phyloP scores from a whole-genome alignment of 306 rosid genomes.

The Lotus japonicus region DNA sequence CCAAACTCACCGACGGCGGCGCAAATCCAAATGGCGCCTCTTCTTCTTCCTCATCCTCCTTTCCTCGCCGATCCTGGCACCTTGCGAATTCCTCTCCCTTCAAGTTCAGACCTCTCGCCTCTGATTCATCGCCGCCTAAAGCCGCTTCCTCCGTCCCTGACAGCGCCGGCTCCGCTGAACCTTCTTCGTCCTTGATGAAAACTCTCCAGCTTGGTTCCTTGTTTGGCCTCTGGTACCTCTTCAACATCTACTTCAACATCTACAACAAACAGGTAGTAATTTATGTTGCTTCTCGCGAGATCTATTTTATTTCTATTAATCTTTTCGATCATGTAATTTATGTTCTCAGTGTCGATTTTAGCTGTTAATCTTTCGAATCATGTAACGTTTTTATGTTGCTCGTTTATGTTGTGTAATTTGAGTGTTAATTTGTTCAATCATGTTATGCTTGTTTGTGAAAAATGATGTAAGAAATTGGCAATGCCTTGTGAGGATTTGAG shows the following conservation, averaged over 20 bases:
- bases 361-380: no score
- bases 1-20: constrained; percentile 13
- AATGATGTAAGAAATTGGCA: no score
- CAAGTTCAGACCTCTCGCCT: constrained; percentile 52
- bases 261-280: constrained; percentile 97
- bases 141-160: constrained; percentile 68
- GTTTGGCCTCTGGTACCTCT: constrained; percentile 87
- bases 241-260: constrained; percentile 93
- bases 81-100: constrained; percentile 43
- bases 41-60: constrained; percentile 6
- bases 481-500: background rate
- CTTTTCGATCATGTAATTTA: no score
- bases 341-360: no score
- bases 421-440: no score
- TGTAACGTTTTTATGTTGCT: no score
- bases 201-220: constrained; percentile 75
- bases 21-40: background rate
- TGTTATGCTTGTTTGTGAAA: no score
- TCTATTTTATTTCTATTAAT: background rate
- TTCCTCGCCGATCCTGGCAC: constrained; percentile 64
- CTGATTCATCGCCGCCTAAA: constrained; percentile 36
- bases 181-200: constrained; percentile 28
- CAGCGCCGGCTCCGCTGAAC: constrained; percentile 26
- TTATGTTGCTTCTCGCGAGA: no score
- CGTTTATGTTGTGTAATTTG: background rate